A percentile compares a stretch with the other conserved stretches of the same genome.
phyloP scores from a whole-genome alignment of 23 red algal genomes.

The Gracilariopsis chorda region DNA sequence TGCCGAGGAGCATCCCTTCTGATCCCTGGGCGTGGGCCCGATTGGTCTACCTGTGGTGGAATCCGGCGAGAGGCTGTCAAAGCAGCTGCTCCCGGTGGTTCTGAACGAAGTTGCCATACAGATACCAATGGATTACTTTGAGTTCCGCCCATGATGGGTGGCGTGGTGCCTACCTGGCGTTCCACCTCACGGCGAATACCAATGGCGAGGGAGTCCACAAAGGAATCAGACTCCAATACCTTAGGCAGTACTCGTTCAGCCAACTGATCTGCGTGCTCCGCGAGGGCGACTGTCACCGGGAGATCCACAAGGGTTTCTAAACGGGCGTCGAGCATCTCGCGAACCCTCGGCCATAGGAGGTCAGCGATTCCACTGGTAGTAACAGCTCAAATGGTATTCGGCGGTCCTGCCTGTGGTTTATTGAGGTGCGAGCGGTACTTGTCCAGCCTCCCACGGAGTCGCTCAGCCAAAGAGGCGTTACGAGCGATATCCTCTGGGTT shows the following conservation, averaged over 20 bases:
- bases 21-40: background rate
- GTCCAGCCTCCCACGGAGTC: background rate
- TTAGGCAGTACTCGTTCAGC: background rate
- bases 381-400: background rate
- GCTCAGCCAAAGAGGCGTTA: background rate
- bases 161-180: background rate
- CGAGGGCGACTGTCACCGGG: background rate
- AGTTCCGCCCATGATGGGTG: background rate
- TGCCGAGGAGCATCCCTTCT: background rate
- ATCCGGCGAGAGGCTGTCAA: too few species aligned
- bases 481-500: background rate
- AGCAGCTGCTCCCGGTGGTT: too few species aligned
- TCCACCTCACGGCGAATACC: background rate
- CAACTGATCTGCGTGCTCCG: background rate
- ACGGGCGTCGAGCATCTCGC: background rate
- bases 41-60: too few species aligned
- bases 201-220: background rate
- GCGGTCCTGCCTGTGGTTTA: background rate
- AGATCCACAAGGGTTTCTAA: too few species aligned
- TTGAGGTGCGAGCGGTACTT: background rate
- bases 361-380: background rate
- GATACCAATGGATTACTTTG: too few species aligned
- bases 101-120: too few species aligned
- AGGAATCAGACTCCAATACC: background rate
- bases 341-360: background rate